These are phyloP conservation scores for Paramarasmius palmivorus DNA, from an alignment of 1,284 basidiomycete genomes.

Conservation along the genomic window DNA sequence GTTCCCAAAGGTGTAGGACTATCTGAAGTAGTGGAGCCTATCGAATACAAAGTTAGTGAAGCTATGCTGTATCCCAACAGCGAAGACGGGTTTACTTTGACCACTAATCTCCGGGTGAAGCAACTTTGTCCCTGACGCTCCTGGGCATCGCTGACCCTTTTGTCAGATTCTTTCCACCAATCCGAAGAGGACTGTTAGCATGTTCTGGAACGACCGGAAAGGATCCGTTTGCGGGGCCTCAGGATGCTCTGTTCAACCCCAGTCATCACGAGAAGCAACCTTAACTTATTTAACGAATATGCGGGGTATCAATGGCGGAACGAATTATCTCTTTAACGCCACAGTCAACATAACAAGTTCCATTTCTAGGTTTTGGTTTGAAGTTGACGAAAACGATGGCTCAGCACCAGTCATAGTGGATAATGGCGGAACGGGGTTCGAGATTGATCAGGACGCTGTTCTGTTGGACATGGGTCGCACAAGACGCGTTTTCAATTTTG, in stretches of 20 bases:
- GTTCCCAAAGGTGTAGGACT: constrained; percentile 13
- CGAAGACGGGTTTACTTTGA: not conserved
- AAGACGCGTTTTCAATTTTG: not conserved
- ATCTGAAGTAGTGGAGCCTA: constrained; percentile 9
- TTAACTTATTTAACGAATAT: not conserved
- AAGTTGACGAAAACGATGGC: not conserved
- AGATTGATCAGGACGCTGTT: constrained; percentile 6
- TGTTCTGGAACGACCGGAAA: constrained; percentile 10
- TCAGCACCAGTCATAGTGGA: constrained; percentile 3
- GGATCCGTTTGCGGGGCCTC: constrained; percentile 4
- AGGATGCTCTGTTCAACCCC: constrained; percentile 6
- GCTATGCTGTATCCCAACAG: not conserved
- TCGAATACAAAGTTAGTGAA: constrained; percentile 3
- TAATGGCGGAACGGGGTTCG: constrained; percentile 6
- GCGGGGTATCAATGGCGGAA: not conserved
- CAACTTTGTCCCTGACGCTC: not conserved
- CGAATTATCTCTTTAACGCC: not conserved
- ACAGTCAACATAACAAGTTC: not conserved
- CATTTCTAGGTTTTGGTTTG: not conserved
- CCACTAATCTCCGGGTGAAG: not conserved
- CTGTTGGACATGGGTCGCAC: constrained; percentile 1
- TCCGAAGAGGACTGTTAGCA: not conserved
- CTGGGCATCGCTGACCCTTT: not conserved
- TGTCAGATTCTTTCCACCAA: not conserved
- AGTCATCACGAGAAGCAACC: not conserved